A percentile compares a stretch with the other conserved stretches of the same genome.
These are phyloP conservation scores for Fusarium poae DNA, from an alignment of 2,329 filamentous ascomycete genomes.

Conservation along the genomic window DNA sequence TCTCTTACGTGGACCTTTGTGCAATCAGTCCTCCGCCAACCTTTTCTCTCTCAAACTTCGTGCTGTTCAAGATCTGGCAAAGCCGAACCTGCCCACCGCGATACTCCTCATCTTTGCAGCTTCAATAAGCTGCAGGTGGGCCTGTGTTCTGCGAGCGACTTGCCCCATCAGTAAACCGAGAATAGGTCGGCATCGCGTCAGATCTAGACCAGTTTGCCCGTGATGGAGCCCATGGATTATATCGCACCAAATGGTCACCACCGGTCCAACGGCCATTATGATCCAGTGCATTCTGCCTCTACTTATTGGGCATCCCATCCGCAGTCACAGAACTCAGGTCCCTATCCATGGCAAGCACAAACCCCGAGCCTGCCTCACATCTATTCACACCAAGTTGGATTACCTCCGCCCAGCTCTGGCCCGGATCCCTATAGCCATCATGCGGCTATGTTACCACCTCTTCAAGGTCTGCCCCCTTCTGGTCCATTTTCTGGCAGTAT, in stretches of 20 bases:
- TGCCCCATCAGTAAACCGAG: conserved; percentile 2
- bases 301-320: conserved; percentile 46
- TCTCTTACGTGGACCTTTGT: conserved; percentile 33
- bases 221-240: conserved; percentile 50
- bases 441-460: conserved; percentile 44
- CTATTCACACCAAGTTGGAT: conserved; percentile 40
- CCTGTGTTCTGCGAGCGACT: conserved; percentile 17
- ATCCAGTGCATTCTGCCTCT: conserved; percentile 48
- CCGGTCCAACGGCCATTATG: conserved; percentile 45
- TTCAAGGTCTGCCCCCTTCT: conserved; percentile 36
- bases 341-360: conserved; percentile 46
- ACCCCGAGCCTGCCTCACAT: conserved; percentile 35
- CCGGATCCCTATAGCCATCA: conserved; percentile 42
- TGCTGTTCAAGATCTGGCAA: conserved; percentile 25
- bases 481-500: conserved; percentile 32
- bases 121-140: conserved; percentile 15
- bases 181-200: conserved; percentile 13
- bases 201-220: conserved; percentile 9
- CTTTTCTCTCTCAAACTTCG: conserved; percentile 18
- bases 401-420: conserved; percentile 27
- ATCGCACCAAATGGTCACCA: conserved; percentile 42
- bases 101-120: conserved; percentile 5
- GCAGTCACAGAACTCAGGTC: conserved; percentile 37
- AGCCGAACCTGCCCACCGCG: conserved; percentile 11
- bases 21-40: conserved; percentile 23